These are phyloP conservation scores for Dryadomyces quercivorus DNA, from an alignment of 2,329 filamentous ascomycete genomes.

Conservation along the genomic window DNA sequence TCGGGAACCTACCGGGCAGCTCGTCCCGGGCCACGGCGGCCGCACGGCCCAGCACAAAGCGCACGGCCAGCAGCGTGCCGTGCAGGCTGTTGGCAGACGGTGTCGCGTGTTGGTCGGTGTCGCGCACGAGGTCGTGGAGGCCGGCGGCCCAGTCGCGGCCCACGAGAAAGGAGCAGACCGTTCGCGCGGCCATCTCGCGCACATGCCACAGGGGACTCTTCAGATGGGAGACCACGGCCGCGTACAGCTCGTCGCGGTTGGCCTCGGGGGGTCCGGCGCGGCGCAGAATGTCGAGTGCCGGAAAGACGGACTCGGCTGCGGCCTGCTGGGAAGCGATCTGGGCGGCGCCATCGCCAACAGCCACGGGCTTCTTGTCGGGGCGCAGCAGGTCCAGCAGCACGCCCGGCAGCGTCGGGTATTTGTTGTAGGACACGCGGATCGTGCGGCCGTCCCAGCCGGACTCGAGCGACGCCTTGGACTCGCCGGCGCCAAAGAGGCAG, in stretches of 20 bases:
- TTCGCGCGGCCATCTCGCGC: constrained; percentile 66
- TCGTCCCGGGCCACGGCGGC: constrained; percentile 30
- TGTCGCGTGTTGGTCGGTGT: constrained; percentile 13
- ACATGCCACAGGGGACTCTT: constrained; percentile 67
- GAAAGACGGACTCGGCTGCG: constrained; percentile 62
- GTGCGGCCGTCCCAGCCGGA: constrained; percentile 52
- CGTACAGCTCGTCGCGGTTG: constrained; percentile 40
- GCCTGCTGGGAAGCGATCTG: constrained; percentile 15
- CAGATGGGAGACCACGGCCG: constrained; percentile 49
- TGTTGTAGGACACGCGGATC: constrained; percentile 55
- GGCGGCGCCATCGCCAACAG: background rate
- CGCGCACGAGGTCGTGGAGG: constrained; percentile 24
- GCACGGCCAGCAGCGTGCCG: constrained; percentile 43
- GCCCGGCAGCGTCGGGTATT: constrained; percentile 51
- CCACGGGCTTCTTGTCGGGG: background rate
- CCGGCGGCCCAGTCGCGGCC: constrained; percentile 34
- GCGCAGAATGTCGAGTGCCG: constrained; percentile 69
- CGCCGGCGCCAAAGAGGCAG: constrained; percentile 61
- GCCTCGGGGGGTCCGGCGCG: constrained; percentile 54
- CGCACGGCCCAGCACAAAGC: constrained; percentile 38
- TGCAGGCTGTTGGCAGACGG: constrained; percentile 40
- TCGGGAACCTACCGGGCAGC: constrained; percentile 22
- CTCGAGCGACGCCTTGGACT: constrained; percentile 52
- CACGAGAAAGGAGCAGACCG: constrained; percentile 51
- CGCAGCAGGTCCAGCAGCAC: constrained; percentile 53